Conservation (phyloP, 179 eudicot species). For the Drosera spatulata region DNA sequence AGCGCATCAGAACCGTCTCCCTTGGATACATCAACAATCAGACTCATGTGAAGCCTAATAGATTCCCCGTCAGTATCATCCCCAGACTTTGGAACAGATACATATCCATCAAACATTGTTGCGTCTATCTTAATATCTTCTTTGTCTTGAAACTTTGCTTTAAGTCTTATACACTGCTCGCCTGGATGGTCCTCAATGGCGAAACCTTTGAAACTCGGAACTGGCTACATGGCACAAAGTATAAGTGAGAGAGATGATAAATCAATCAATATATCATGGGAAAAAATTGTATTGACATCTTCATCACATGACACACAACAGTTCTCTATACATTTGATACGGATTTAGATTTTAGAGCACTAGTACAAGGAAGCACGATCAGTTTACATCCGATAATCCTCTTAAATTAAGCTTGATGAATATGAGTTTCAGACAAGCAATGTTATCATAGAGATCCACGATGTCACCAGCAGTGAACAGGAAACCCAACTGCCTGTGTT, state of each 20-base stretch:
- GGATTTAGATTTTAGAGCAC: too few species aligned
- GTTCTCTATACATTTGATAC: too few species aligned
- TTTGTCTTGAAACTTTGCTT: constrained; percentile 34
- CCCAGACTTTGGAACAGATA: constrained; percentile 34
- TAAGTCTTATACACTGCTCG: constrained; percentile 50
- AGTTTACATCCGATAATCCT: neutral
- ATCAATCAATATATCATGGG: constrained; percentile 20
- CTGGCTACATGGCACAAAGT: constrained; percentile 31
- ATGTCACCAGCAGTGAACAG: too few species aligned
- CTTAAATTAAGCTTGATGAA: neutral
- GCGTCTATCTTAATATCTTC: constrained; percentile 68
- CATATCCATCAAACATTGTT: constrained; percentile 66
- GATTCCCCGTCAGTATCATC: constrained; percentile 29
- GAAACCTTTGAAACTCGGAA: constrained; percentile 23
- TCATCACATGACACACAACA: too few species aligned
- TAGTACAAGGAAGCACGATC: too few species aligned
- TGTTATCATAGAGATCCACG: too few species aligned
- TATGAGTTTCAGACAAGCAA: too few species aligned
- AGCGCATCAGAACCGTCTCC: constrained; percentile 39
- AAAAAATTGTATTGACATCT: too few species aligned
- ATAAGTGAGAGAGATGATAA: neutral
- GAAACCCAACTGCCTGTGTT: too few species aligned
- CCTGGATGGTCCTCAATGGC: constrained; percentile 60
- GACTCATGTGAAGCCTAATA: constrained; percentile 43
- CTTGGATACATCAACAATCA: constrained; percentile 55